Evolutionary conservation across 2,329 filamentous ascomycete genomes (phyloP).

Genomic region (Penicillium hordei): DNA sequence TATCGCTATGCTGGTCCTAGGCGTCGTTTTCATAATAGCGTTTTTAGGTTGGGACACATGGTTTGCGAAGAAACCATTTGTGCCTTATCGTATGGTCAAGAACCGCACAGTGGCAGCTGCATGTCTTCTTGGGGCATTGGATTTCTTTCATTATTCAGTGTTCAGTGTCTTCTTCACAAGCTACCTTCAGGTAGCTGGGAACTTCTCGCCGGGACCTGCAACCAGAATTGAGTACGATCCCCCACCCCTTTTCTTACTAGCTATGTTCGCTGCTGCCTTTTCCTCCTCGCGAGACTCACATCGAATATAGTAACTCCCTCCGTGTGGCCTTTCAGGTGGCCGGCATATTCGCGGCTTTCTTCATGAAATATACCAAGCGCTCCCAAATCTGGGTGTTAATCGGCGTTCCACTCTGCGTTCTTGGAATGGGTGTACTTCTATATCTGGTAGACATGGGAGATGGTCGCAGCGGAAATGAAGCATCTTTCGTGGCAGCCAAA

Average conservation of each 20-base stretch:
- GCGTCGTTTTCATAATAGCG: constrained; percentile 21
- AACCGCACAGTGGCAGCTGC: constrained; percentile 44
- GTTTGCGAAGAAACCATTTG: constrained; percentile 40
- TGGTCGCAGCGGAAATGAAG: constrained; percentile 32
- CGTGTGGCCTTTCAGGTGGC: constrained; percentile 41
- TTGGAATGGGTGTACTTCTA: constrained; percentile 36
- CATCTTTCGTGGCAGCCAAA: constrained; percentile 39
- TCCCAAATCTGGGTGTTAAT: constrained; percentile 35
- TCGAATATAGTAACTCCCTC: constrained; percentile 29
- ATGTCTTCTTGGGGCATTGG: constrained; percentile 39
- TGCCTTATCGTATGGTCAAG: constrained; percentile 41
- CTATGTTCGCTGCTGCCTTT: neutral
- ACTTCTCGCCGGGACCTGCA: constrained; percentile 37
- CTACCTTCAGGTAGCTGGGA: constrained; percentile 43
- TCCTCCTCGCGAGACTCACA: neutral
- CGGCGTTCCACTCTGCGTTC: constrained; percentile 37
- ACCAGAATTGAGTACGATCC: constrained; percentile 28
- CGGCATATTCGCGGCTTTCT: constrained; percentile 35
- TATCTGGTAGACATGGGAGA: constrained; percentile 28
- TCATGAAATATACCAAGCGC: constrained; percentile 41
- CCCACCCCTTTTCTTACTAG: neutral
- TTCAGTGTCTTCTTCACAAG: constrained; percentile 46
- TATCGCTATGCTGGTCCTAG: constrained; percentile 41
- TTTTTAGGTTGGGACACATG: constrained; percentile 42
- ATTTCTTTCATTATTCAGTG: constrained; percentile 38